Conservation (phyloP, 78 protist species). For the Salpingoeca rosetta region DNA sequence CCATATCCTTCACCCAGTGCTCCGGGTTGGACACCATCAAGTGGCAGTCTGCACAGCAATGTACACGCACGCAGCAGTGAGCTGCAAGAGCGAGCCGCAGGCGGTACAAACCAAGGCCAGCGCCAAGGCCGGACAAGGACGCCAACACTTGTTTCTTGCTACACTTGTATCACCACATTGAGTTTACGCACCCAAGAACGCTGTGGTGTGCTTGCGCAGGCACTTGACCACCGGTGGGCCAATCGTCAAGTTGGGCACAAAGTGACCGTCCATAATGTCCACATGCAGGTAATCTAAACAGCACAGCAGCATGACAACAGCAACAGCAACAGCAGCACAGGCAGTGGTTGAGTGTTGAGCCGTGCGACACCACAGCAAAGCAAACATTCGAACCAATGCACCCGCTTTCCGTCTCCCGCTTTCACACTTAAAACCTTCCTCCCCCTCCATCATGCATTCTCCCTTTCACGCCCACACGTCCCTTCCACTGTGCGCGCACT, state of each 20-base stretch:
- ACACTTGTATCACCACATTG: no score
- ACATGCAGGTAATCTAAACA: conserved; percentile 68
- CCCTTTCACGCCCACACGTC: not conserved
- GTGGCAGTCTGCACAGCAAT: conserved; percentile 72
- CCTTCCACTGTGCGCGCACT: no score
- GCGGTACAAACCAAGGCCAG: no score
- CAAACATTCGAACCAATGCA: not conserved
- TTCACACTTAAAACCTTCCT: conserved; percentile 43
- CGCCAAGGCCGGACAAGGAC: no score
- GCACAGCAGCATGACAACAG: no score
- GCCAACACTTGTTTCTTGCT: no score
- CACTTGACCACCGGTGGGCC: conserved; percentile 87
- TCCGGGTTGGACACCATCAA: conserved; percentile 91
- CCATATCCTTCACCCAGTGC: conserved; percentile 72
- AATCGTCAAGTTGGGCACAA: conserved; percentile 92
- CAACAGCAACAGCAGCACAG: no score
- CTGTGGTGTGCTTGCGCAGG: conserved; percentile 69
- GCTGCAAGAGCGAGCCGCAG: no score
- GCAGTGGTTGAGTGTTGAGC: no score
- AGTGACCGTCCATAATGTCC: conserved; percentile 96
- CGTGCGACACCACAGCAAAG: not conserved
- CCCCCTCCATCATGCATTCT: conserved; percentile 56
- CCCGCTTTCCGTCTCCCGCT: not conserved
- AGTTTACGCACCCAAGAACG: conserved; percentile 50
- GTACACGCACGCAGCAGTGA: not conserved